These are phyloP conservation scores for Lophiostoma macrostomum DNA, from an alignment of 495 filamentous ascomycete species.

Conservation along the genomic window DNA sequence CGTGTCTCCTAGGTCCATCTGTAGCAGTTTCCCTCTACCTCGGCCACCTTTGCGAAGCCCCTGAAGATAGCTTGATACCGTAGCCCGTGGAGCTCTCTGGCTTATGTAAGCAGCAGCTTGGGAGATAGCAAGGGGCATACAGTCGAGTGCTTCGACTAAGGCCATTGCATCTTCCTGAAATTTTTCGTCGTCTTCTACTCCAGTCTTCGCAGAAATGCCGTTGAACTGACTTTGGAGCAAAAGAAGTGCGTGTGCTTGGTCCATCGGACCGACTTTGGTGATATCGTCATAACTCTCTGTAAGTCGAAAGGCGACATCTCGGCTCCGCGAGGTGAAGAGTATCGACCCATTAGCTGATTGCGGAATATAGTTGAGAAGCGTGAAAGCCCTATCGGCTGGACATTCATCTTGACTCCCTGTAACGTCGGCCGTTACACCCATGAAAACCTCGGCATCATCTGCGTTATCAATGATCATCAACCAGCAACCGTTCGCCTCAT, in stretches of 20 bases:
- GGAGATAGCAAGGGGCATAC: slow-evolving; percentile 27
- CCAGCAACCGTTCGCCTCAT: slow-evolving; percentile 17
- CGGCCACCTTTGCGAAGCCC: slow-evolving; percentile 41
- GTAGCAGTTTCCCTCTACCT: slow-evolving; percentile 41
- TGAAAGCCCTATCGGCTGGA: neutral
- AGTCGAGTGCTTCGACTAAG: slow-evolving; percentile 24
- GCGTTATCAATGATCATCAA: slow-evolving; percentile 21
- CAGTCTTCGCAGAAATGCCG: slow-evolving; percentile 12
- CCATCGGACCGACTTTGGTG: slow-evolving; percentile 43
- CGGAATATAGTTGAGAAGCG: slow-evolving; percentile 13
- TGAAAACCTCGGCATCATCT: slow-evolving; percentile 13
- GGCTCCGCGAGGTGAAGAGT: slow-evolving; percentile 23
- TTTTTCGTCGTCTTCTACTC: too few relatives aligned
- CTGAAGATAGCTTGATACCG: slow-evolving; percentile 41
- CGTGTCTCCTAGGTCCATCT: slow-evolving; percentile 39
- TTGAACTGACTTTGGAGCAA: slow-evolving; percentile 46
- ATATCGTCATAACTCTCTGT: slow-evolving; percentile 41
- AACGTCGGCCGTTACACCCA: neutral
- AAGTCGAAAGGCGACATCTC: slow-evolving; percentile 33
- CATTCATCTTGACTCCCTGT: neutral
- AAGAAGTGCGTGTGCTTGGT: slow-evolving; percentile 34
- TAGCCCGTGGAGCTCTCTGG: slow-evolving; percentile 30
- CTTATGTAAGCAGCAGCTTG: slow-evolving; percentile 29
- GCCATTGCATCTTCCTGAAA: slow-evolving; percentile 7
- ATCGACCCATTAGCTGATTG: slow-evolving; percentile 15